Evolutionary conservation across 768 basidiomycete species (phyloP), one percentile per base, ranked within the genome.

Genomic region (Leccinum subtestaceum): DNA sequence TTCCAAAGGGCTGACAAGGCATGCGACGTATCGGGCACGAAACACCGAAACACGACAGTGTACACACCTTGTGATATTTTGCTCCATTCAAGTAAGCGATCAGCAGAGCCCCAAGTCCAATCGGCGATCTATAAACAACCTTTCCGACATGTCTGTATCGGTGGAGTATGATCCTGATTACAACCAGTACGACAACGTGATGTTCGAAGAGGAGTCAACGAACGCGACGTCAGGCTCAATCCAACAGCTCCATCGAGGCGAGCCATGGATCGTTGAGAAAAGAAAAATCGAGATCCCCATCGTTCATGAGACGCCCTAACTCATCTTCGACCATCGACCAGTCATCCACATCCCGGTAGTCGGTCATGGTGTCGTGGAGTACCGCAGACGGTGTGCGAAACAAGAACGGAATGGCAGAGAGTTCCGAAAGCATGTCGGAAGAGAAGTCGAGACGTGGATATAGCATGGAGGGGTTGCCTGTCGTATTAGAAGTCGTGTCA

Each of bases 331-430:
- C 23, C 40, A 19, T 27, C 59, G 47, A 19, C 70, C 67, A 67
- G 57, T 56, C 11, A n/a, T 55, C 17, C 53, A 34, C 15, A 4
- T 2, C 40, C 38, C 11, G 61, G 31, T 36, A 36, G 11, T 17
- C 4, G 47, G 34, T 4, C 2, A 52, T 1, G 29, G 55, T 23
- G 34, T 53, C 47, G 5, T 51, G 31, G 25, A 6, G 23, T 2
- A 69, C 52, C 10, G 45, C 5, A 32, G 55, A 9, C 2, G 70
- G 72, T 17, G 70, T 64, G 45, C 66, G 56, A 55, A 68, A 72
- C 11, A 74, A 46, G 47, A 70, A 74, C 1, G 70, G 72, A 4
- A 72, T 66, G 19, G 72, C 72, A 4, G 72, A 74, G 49, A 72
- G 68, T 25, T 70, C 68, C 29, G 56, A 64, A 51, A 54, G 58